Conservation (phyloP, 768 basidiomycete genomes). For the Suillus occidentalis region DNA sequence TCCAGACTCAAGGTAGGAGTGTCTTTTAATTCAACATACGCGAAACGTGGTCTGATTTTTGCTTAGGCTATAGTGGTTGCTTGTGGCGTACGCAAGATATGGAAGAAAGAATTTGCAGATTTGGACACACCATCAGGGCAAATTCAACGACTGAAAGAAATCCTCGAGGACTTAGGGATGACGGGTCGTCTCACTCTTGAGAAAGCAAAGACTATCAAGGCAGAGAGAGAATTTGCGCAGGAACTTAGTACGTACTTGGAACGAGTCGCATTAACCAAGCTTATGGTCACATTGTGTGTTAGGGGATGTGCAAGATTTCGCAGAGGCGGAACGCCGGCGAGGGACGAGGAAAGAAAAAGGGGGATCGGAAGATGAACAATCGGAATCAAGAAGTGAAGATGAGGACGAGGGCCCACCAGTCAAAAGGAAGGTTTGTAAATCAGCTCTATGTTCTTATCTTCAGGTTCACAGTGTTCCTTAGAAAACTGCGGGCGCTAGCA, state of each 20-base stretch:
- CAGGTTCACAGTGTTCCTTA: conserved; percentile 15
- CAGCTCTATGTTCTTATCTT: neutral
- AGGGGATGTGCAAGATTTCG: conserved; percentile 81
- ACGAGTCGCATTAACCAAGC: neutral
- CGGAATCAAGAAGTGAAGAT: conserved; percentile 33
- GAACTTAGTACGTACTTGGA: conserved; percentile 62
- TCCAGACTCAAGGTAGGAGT: conserved; percentile 66
- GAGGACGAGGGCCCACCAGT: conserved; percentile 35
- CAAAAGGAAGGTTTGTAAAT: conserved; percentile 43
- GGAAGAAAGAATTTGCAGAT: conserved; percentile 72
- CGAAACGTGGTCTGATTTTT: conserved; percentile 1
- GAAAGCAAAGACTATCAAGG: conserved; percentile 75
- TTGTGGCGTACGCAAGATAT: conserved; percentile 76
- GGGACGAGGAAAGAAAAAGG: conserved; percentile 19
- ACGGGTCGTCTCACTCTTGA: conserved; percentile 73
- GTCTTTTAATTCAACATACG: neutral
- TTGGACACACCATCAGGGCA: conserved; percentile 58
- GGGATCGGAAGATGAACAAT: conserved; percentile 22
- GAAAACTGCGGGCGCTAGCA: conserved; percentile 54
- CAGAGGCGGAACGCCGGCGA: conserved; percentile 42
- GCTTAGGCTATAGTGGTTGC: conserved; percentile 63
- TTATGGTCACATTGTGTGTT: conserved; percentile 4
- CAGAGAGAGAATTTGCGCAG: conserved; percentile 70
- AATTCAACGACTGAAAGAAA: conserved; percentile 61
- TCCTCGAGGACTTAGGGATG: conserved; percentile 78